These are phyloP conservation scores for Cornus florida DNA, from an alignment of 148 eudicot genomes.

Conservation along the genomic window DNA sequence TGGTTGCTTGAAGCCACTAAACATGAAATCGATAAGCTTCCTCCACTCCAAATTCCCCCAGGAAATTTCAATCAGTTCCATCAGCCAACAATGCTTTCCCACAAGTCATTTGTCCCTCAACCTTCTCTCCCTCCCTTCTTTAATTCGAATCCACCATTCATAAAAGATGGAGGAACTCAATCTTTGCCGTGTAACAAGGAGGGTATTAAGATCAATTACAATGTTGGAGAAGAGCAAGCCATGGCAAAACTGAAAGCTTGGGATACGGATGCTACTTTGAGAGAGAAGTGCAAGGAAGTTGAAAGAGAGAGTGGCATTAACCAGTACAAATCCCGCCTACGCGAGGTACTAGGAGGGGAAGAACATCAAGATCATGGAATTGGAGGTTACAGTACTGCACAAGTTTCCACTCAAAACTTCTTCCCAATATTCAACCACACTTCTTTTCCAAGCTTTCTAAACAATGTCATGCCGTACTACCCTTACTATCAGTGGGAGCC, in stretches of 20 bases:
- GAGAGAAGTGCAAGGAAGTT: slow-evolving; percentile 35
- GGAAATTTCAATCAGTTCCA: slow-evolving; percentile 37
- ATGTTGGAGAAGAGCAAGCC: slow-evolving; percentile 14
- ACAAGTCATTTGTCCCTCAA: slow-evolving; percentile 31
- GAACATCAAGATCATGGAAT: slow-evolving; percentile 21
- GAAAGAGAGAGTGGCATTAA: neutral
- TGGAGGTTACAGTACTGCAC: slow-evolving; percentile 21
- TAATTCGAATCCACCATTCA: slow-evolving; percentile 25
- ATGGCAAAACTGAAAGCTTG: slow-evolving; percentile 15
- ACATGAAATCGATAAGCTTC: slow-evolving; percentile 70
- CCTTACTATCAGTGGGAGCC: slow-evolving; percentile 50
- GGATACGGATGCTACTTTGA: slow-evolving; percentile 2
- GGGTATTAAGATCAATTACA: slow-evolving; percentile 32
- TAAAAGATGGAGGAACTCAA: slow-evolving; percentile 23
- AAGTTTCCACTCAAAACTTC: slow-evolving; percentile 50
- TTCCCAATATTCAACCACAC: slow-evolving; percentile 44
- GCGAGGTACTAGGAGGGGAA: neutral
- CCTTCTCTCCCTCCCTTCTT: slow-evolving; percentile 39
- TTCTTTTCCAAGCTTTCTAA: slow-evolving; percentile 31
- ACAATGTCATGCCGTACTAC: slow-evolving; percentile 35
- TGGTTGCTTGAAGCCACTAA: slow-evolving; percentile 75
- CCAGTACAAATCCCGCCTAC: too few species aligned
- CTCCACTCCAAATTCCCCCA: slow-evolving; percentile 57
- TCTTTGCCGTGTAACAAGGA: slow-evolving; percentile 5
- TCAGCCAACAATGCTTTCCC: slow-evolving; percentile 22